These are phyloP conservation scores for Lactifluus pinguis DNA, from an alignment of 768 basidiomycete genomes.

Conservation along the genomic window DNA sequence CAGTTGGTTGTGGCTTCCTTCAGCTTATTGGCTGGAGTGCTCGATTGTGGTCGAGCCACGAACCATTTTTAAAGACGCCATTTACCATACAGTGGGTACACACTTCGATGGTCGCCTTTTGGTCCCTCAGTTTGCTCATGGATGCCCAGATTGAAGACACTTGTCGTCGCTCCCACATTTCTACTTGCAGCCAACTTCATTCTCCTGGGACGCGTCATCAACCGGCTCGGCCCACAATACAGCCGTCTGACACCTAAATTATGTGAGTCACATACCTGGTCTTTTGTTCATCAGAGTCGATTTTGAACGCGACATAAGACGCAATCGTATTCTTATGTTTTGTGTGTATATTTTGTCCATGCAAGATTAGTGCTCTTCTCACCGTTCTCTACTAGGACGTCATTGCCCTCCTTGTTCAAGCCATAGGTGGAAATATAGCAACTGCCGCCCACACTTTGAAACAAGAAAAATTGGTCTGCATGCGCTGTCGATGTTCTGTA, in stretches of 20 bases:
- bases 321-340: slow-evolving; percentile 11
- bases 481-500: background rate
- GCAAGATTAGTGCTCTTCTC: background rate
- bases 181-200: slow-evolving; percentile 19
- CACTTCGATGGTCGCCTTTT: background rate
- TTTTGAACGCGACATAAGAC: slow-evolving; percentile 7
- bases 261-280: slow-evolving; percentile 1
- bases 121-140: background rate
- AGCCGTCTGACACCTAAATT: slow-evolving; percentile 7
- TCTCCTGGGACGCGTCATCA: slow-evolving; percentile 16
- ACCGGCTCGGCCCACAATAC: slow-evolving; percentile 13
- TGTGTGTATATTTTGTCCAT: background rate
- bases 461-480: background rate
- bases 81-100: slow-evolving; percentile 15
- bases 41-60: slow-evolving; percentile 16
- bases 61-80: background rate
- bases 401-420: slow-evolving; percentile 13
- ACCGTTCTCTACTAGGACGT: slow-evolving; percentile 8
- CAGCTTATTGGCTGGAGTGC: slow-evolving; percentile 12
- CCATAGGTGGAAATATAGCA: slow-evolving; percentile 8
- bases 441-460: background rate
- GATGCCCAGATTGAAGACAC: background rate
- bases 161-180: slow-evolving; percentile 16
- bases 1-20: background rate
- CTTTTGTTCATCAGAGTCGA: background rate